Percentiles rank a stretch among this genome's conserved stretches.
phyloP scores from a whole-genome alignment of 257 asterid species.

The Striga asiatica region DNA sequence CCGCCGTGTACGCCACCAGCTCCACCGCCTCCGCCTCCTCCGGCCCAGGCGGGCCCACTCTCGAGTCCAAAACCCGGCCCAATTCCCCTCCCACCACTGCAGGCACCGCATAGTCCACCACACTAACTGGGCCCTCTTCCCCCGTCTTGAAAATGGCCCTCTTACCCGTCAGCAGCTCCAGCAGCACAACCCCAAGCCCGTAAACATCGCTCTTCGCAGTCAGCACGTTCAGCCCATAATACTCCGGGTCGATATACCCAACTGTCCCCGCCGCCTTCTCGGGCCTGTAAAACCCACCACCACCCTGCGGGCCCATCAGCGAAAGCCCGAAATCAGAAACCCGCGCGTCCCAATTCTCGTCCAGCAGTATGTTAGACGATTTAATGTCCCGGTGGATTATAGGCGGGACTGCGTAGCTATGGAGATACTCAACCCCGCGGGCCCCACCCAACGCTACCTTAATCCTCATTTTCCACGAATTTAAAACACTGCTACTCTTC shows the following conservation, averaged over 20 bases:
- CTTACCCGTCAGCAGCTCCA: slow-evolving; percentile 66
- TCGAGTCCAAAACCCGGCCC: slow-evolving; percentile 34
- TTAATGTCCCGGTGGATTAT: slow-evolving; percentile 85
- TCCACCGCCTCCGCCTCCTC: slow-evolving; percentile 73
- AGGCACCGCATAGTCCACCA: slow-evolving; percentile 75
- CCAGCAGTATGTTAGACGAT: slow-evolving; percentile 72
- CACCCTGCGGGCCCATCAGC: slow-evolving; percentile 45
- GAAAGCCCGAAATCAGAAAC: slow-evolving; percentile 87
- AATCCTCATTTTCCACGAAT: slow-evolving; percentile 81
- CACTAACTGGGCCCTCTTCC: slow-evolving; percentile 34
- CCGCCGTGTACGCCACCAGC: slow-evolving; percentile 69
- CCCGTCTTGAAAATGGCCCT: slow-evolving; percentile 56
- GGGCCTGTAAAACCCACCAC: slow-evolving; percentile 32
- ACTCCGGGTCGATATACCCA: slow-evolving; percentile 81
- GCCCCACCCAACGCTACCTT: slow-evolving; percentile 70
- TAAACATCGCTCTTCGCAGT: slow-evolving; percentile 82
- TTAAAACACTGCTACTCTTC: slow-evolving; percentile 37
- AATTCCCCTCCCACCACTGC: slow-evolving; percentile 49
- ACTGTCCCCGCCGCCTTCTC: slow-evolving; percentile 68
- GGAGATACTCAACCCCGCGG: slow-evolving; percentile 81
- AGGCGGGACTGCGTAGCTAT: slow-evolving; percentile 75
- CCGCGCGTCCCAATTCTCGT: slow-evolving; percentile 53
- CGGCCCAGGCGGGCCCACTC: slow-evolving; percentile 47
- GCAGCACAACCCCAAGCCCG: slow-evolving; percentile 69
- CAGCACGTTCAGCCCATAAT: slow-evolving; percentile 56